These are phyloP conservation scores for Fagus sylvatica DNA, from an alignment of 306 rosid species.

Conservation along the genomic window DNA sequence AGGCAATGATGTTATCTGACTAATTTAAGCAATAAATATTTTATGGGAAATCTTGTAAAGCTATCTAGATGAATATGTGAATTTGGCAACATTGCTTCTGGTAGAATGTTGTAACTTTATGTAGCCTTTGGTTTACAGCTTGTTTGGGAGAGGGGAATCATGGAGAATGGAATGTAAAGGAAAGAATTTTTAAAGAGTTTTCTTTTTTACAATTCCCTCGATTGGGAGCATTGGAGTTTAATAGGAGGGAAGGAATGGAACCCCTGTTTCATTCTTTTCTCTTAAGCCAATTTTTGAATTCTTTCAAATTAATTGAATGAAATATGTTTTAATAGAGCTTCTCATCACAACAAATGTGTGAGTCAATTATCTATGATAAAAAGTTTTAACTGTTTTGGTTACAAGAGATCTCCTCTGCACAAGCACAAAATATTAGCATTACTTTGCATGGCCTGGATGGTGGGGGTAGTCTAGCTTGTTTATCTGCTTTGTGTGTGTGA, in stretches of 20 bases:
- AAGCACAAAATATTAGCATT: background rate
- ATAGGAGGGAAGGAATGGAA: too few relatives aligned
- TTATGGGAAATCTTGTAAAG: background rate
- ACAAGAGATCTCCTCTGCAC: background rate
- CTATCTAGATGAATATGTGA: background rate
- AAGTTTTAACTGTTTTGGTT: background rate
- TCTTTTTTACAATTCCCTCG: too few relatives aligned
- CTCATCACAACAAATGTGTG: background rate
- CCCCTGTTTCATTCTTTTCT: too few relatives aligned
- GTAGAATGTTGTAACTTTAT: background rate
- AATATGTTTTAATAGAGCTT: background rate
- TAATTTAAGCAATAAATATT: constrained; percentile 6
- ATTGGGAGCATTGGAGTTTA: too few relatives aligned
- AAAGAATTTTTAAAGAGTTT: too few relatives aligned
- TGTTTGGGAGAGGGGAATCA: too few relatives aligned
- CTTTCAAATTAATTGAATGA: too few relatives aligned
- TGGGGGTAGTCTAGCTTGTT: background rate
- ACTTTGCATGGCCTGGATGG: background rate
- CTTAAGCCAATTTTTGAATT: too few relatives aligned
- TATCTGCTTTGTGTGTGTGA: background rate
- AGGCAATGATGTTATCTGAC: background rate
- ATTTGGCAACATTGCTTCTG: background rate
- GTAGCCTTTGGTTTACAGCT: background rate
- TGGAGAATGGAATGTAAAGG: too few relatives aligned
- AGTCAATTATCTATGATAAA: background rate